phyloP scores from a whole-genome alignment of 257 asterid genomes.

The Craterostigma plantagineum region DNA sequence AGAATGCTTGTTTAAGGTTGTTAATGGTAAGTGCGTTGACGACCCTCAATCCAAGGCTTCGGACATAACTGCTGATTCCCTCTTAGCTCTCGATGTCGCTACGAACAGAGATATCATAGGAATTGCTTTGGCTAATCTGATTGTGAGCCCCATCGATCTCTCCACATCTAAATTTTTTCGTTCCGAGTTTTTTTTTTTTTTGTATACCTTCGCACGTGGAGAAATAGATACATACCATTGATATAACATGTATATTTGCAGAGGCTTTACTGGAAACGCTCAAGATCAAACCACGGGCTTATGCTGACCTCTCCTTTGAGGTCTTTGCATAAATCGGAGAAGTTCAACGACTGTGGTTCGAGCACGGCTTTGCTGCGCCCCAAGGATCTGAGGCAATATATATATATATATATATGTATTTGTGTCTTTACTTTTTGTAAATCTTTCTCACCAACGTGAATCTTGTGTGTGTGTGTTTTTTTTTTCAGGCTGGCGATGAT shows the following conservation, averaged over 20 bases:
- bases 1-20: slow-evolving; percentile 62
- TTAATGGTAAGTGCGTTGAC: slow-evolving; percentile 79
- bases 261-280: slow-evolving; percentile 97
- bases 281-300: slow-evolving; percentile 60
- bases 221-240: no score
- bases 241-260: slow-evolving; percentile 24
- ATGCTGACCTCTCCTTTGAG: slow-evolving; percentile 88
- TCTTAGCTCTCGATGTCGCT: slow-evolving; percentile 72
- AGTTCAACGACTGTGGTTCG: slow-evolving; percentile 20
- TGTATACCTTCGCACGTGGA: no score
- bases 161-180: slow-evolving; percentile 1
- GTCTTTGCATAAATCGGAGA: slow-evolving; percentile 36
- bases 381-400: slow-evolving; percentile 66
- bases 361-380: slow-evolving; percentile 69
- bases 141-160: slow-evolving; percentile 30
- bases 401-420: slow-evolving; percentile 12
- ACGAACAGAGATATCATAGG: slow-evolving; percentile 80
- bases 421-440: neutral
- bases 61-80: slow-evolving; percentile 65
- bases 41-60: slow-evolving; percentile 91
- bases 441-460: neutral
- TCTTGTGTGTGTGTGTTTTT: neutral
- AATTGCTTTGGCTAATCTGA: slow-evolving; percentile 86
- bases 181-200: no score
- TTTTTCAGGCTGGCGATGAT: slow-evolving; percentile 64